Percentiles rank a stretch among this genome's conserved stretches.
phyloP scores from a whole-genome alignment of 139 green algal species.

The Pseudopediastrum boryanum region DNA sequence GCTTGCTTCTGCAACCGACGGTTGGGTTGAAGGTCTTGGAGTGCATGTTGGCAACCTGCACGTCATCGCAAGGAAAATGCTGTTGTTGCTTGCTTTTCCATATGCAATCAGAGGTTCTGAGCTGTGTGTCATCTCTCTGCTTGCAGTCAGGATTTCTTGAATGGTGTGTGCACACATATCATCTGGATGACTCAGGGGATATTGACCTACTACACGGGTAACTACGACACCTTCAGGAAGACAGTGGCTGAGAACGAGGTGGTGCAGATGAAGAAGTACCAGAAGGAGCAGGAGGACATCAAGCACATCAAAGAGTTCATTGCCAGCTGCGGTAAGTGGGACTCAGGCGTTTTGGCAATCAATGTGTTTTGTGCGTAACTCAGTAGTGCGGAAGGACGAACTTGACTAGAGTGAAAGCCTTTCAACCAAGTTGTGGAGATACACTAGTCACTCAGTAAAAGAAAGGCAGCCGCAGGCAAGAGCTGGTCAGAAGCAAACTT shows the following conservation, averaged over 20 bases:
- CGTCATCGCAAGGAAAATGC: no score
- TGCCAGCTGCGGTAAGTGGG: conserved; percentile 55
- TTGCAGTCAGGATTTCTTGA: conserved; percentile 83
- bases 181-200: conserved; percentile 77
- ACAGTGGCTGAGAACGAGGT: conserved; percentile 71
- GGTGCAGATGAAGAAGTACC: conserved; percentile 97
- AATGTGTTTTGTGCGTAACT: no score
- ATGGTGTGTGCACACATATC: conserved; percentile 88
- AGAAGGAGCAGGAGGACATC: conserved; percentile 87
- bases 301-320: conserved; percentile 84
- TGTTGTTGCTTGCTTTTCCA: background rate
- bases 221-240: conserved; percentile 91
- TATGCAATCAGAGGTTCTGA: conserved; percentile 83
- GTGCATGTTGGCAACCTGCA: no score
- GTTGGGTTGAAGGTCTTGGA: no score
- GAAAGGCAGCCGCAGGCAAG: no score
- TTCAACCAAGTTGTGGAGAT: no score
- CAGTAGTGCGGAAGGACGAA: no score
- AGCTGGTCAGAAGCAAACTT: no score
- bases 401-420: no score
- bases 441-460: no score
- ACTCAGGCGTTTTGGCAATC: no score
- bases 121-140: conserved; percentile 82
- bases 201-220: conserved; percentile 74
- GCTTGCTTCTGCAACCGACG: no score